Conservation (phyloP, 108 stramenopile genomes). For the Cylindrotheca closterium region DNA sequence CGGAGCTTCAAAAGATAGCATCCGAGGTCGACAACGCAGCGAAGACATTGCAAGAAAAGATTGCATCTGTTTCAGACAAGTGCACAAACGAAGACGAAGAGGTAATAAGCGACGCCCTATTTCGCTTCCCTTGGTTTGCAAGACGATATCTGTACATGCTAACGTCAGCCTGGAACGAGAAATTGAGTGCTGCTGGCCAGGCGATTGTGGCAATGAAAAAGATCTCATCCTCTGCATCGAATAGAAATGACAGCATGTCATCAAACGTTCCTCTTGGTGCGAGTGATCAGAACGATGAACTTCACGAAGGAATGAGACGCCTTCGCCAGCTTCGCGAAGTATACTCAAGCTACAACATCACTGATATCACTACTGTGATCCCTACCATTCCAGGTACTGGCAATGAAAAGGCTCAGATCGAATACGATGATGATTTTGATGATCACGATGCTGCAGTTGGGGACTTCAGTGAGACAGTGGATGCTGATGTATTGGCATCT, state of each 20-base stretch:
- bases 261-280: slow-evolving; percentile 59
- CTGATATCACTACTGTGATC: slow-evolving; percentile 56
- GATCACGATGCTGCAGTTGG: slow-evolving; percentile 52
- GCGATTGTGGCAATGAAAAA: slow-evolving; percentile 90
- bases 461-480: slow-evolving; percentile 75
- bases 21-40: slow-evolving; percentile 83
- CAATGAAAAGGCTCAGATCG: slow-evolving; percentile 42
- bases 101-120: slow-evolving; percentile 33
- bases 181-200: slow-evolving; percentile 77
- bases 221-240: slow-evolving; percentile 33
- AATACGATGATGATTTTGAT: slow-evolving; percentile 83
- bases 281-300: slow-evolving; percentile 71
- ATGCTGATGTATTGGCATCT: slow-evolving; percentile 88
- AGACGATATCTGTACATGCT: slow-evolving; percentile 82
- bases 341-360: slow-evolving; percentile 71
- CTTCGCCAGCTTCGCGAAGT: slow-evolving; percentile 77
- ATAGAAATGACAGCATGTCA: slow-evolving; percentile 37
- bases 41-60: slow-evolving; percentile 82
- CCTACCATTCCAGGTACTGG: slow-evolving; percentile 53
- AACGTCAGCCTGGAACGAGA: slow-evolving; percentile 87
- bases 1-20: slow-evolving; percentile 73
- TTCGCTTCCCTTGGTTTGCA: slow-evolving; percentile 60
- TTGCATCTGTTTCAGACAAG: slow-evolving; percentile 72
- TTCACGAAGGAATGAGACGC: slow-evolving; percentile 74
- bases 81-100: slow-evolving; percentile 30